Evolutionary conservation across 2,329 filamentous ascomycete genomes (phyloP), one percentile per base, ranked within the genome.

Genomic region (Sporothrix brasiliensis): DNA sequence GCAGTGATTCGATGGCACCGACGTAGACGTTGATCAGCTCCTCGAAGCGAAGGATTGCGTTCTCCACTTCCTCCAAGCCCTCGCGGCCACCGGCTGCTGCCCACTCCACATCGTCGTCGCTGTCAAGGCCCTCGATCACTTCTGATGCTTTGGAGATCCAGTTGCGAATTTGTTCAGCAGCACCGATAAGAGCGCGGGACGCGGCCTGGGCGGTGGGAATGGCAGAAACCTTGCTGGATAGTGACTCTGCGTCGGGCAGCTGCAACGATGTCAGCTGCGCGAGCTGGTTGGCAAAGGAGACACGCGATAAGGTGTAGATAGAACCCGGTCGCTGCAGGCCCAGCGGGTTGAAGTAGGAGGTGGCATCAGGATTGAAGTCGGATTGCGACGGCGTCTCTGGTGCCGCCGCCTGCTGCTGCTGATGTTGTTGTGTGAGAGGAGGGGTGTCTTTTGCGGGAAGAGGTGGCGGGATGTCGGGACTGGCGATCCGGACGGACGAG

Each of bases 61-160:
- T 87, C 76, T 91, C 89, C 30, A 91, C 89, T 74, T 91, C 89
- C 67, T 89, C 89, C 49, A 94, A 83, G 2, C 92, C 92, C 79
- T 94, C 92, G 72, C 91, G 85, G 2, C 95, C 95, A 68, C 93
- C 95, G 7, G 88, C 88, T 1, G 94, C 94, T 2, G 95, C 94
- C 95, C 95, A 99, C 79, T 98, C 94, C 19, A 98, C 93, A 77
- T 99, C 95, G 79, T 98, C 95, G 73, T 98, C 94, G 68, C 94
- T 93, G 78, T 98, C 93, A 54, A 99, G 83, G 5, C 94, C 94
- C 69, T 88, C 87, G 68, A 99, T 89, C 44, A 98, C 94, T 76
- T 97, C 93, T 0, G 91, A 91, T 0, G 94, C 94, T 79, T 97
- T 97, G 73, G 87, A 87, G 77, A 97, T 97, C 95, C 95, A 99